Base-by-base conservation (phyloP, 2,329 filamentous ascomycete species). In the Colletotrichum australisinense region DNA sequence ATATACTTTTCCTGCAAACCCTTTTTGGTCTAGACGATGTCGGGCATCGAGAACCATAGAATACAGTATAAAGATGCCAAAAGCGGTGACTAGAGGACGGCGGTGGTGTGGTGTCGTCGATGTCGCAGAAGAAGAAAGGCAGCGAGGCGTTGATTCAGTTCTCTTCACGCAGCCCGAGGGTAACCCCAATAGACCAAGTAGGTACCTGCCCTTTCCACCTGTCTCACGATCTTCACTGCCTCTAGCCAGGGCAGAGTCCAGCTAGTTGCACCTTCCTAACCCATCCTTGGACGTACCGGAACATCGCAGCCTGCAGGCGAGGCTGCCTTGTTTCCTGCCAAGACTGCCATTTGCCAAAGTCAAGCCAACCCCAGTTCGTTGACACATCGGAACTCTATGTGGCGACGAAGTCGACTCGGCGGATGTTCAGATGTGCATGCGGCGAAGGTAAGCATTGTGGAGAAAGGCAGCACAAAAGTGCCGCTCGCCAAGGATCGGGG, bases 401-500 rank as follows among this genome's bases (percentile, higher is more conserved):
- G 38, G 30, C 46, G 69, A 69, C 63, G 28, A 42, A 38, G 28
- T 53, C 38, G 42, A 66, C 42, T 52, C 6, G 38, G 38, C 42
- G 19, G 42, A 42, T 22, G 3, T 49, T 11, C 42, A 49, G 19
- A 49, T 52, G 35, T 52, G 4, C 2, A 14, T 52, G 59, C 49
- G 49, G 49, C 24, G 12, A 26, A 67, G 63, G 63, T 24, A 32
- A 56, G 28, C 30, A 28, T 56, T 49, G 63, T 32, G 35, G 58
- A 42, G 35, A 28, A 60, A 22, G 5, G 42, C 16, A 49, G 19
- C 2, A 56, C 32, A 52, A 52, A 59, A 55, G 53, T 42, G 42
- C 55, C 62, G 62, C 55, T 30, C 42, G 42, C 42, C 42, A 52
- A 70, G 55, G 22, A 52, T 28, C n/a, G 57, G 56, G 30, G 32